Base-by-base conservation (phyloP, 2,329 filamentous ascomycete species). In the Microdochium nivale region DNA sequence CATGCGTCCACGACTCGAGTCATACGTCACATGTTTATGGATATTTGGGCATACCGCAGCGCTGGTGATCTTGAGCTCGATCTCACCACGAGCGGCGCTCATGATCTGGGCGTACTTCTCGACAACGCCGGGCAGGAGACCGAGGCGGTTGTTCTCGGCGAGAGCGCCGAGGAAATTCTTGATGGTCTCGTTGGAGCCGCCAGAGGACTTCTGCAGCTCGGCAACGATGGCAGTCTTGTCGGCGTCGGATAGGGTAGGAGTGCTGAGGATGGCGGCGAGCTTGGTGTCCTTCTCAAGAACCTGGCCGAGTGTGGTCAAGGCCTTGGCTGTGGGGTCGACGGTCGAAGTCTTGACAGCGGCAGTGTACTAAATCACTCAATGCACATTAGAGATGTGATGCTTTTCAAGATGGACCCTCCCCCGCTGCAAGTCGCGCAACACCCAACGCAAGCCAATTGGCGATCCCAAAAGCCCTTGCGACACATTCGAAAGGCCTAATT, bases 101-200 rank as follows among this genome's bases (percentile, higher is more conserved):
- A 97, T 95, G 65, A 99, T 76, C 68, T 85, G 79, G 60, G 68
- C 78, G 66, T 96, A 99, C 82, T 97, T 96, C 67, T 87, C 82
- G 68, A 83, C 85, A 58, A 97, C 86, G 62, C 86, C 84, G 71
- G 86, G 79, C 56, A 99, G 80, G 57, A 94, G 77, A 58, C 85
- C 84, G 61, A 99, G 79, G 61, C 94, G 84, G 84, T 99, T 99
- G 84, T 99, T 95, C 77, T 94, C 89, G 60, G 94, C 92, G 53
- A 99, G 82, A 53, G 92, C 88, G 53, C 77, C 68, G 62, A 99
- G 82, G 79, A 99, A 91, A 82, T 96, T 95, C 84, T 94, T 90
- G 72, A 97, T 77, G 57, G 91, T 89, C 67, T 88, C 83, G 68
- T 88, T 89, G 70, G 85, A 80, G 60, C 74, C 73, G 62, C 86